Percentiles rank a stretch among this genome's conserved stretches.
Evolutionary conservation across 2,329 filamentous ascomycete species (phyloP).

Genomic region (Cordyceps javanica): DNA sequence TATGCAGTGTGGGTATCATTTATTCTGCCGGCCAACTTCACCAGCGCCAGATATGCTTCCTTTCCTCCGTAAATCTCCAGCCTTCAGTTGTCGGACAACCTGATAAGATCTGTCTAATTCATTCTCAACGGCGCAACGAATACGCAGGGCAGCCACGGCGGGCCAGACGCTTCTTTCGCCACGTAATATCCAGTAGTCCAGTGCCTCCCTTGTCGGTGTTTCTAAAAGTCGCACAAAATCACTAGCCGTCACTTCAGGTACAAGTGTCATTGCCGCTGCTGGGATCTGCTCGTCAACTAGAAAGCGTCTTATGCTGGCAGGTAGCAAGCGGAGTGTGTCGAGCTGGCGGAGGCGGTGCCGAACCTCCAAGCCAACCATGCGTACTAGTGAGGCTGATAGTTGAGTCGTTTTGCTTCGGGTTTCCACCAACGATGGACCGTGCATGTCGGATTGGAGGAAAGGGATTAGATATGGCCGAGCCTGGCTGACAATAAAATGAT

Average conservation of each 20-base stretch:
- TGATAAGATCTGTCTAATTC: slow-evolving; percentile 85
- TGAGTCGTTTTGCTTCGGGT: slow-evolving; percentile 53
- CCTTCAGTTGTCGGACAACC: slow-evolving; percentile 59
- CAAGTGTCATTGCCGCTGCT: slow-evolving; percentile 70
- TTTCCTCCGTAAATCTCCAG: slow-evolving; percentile 43
- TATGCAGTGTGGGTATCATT: slow-evolving; percentile 3
- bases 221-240: slow-evolving; percentile 80
- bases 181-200: slow-evolving; percentile 79
- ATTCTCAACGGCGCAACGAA: slow-evolving; percentile 79
- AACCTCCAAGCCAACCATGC: slow-evolving; percentile 69
- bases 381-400: slow-evolving; percentile 52
- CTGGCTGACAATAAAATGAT: slow-evolving; percentile 92
- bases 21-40: slow-evolving; percentile 12
- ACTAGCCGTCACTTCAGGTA: slow-evolving; percentile 65
- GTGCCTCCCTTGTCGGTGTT: slow-evolving; percentile 66
- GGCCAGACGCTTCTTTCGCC: slow-evolving; percentile 92
- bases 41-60: slow-evolving; percentile 28
- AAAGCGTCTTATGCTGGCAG: slow-evolving; percentile 63
- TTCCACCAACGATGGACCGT: slow-evolving; percentile 60
- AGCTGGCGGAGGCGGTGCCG: slow-evolving; percentile 77
- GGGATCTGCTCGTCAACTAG: slow-evolving; percentile 78
- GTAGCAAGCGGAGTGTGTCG: slow-evolving; percentile 69
- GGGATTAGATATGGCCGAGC: slow-evolving; percentile 85
- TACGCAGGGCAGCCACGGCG: slow-evolving; percentile 71
- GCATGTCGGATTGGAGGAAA: slow-evolving; percentile 74